Evolutionary conservation across 225 moss, liverwort and hornwort species (phyloP), one percentile per base, ranked within the genome.

Genomic region (Rhytidiadelphus loreus): DNA sequence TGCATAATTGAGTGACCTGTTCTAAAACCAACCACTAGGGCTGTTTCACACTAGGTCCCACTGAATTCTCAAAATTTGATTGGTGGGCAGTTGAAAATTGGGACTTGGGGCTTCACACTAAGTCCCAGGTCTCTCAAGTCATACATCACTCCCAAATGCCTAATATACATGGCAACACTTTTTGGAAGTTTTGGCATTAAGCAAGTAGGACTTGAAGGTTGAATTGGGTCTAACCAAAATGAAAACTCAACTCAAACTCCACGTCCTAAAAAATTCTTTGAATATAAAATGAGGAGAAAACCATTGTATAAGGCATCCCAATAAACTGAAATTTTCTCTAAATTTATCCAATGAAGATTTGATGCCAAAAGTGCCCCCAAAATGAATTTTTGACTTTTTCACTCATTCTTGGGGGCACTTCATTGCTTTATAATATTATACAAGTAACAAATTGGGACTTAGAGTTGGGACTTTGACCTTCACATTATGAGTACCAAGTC

Each of bases 341-440:
- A 65, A 65, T 65, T 1, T 19, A 2, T 63, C 6, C 7, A 21
- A 12, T n/a, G 7, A 4, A n/a, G 0, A 22, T n/a, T 22, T n/a
- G 7, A n/a, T n/a, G 22, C n/a, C 22, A 7, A 68, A 22, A n/a
- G 12, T 12, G 12, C 7, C 22, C 0, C 0, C 1, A 66, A n/a
- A 68, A 12, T 68, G 22, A 12, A 2, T 63, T n/a, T 65, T n/a
- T 1, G 4, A 22, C 2, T 68, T 68, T 22, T 4, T 12, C 0
- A 12, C 0, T 10, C 22, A 22, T n/a, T 37, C 0, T 0, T 0
- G 6, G 0, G 0, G 12, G 7, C 20, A 12, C 7, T n/a, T 7
- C 4, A 22, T 68, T 68, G 12, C 1, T 12, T 12, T 1, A 11
- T 21, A 11, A 6, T 65, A 11, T 7, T 22, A 22, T n/a, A 22